These are phyloP conservation scores for Citrus reticulata DNA, from an alignment of 345 rosid species.

Conservation along the genomic window DNA sequence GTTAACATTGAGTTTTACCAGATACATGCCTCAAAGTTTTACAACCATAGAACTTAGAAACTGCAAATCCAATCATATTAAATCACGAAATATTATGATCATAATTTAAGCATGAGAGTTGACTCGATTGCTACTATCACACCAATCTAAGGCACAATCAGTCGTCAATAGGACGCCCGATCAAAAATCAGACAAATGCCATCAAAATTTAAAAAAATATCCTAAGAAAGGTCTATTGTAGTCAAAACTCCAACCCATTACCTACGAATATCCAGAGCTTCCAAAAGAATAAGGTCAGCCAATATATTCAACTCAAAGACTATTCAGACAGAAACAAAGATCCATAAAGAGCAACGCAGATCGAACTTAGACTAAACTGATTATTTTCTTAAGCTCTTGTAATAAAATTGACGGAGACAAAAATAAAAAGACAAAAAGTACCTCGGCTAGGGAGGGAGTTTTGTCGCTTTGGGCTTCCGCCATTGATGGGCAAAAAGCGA, in stretches of 20 bases:
- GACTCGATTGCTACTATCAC: neutral
- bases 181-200: neutral
- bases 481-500: constrained; percentile 42
- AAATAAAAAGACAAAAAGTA: constrained; percentile 13
- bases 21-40: neutral
- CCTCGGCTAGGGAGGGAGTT: constrained; percentile 62
- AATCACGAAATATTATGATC: neutral
- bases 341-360: neutral
- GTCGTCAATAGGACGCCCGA: neutral
- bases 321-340: neutral
- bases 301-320: neutral
- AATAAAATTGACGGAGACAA: neutral
- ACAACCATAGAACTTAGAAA: neutral
- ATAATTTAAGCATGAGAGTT: neutral
- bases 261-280: neutral
- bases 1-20: neutral
- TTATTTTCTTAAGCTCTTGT: neutral
- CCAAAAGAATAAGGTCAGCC: neutral
- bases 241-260: neutral
- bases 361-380: neutral
- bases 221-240: neutral
- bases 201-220: neutral
- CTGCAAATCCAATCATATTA: neutral
- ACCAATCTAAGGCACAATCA: neutral
- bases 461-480: constrained; percentile 50